A percentile compares a stretch with the other conserved stretches of the same genome.
These are phyloP conservation scores for Macaranga tanarius DNA, from an alignment of 441 rosid species.

Conservation along the genomic window DNA sequence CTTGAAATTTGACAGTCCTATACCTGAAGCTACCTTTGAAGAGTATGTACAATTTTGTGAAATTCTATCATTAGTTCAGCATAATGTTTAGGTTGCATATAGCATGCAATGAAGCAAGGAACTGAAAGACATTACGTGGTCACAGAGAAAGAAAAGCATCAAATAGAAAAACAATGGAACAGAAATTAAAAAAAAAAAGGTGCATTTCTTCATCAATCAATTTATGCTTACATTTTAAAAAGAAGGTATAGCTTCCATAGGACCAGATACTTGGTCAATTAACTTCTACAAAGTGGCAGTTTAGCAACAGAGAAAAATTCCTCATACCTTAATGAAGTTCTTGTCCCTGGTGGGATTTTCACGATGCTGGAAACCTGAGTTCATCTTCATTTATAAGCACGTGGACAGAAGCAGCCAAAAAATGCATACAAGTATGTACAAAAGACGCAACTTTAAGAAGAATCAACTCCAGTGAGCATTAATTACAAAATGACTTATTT, in stretches of 20 bases:
- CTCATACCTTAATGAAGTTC: constrained; percentile 59
- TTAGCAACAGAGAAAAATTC: constrained; percentile 18
- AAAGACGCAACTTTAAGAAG: constrained; percentile 1
- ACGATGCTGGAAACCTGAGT: constrained; percentile 57
- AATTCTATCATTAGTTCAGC: not conserved
- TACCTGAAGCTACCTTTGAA: not conserved
- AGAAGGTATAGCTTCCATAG: not conserved
- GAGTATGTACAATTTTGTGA: not conserved
- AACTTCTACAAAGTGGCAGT: constrained; percentile 17
- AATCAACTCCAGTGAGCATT: not conserved
- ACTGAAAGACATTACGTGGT: not conserved
- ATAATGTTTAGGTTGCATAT: constrained; percentile 2
- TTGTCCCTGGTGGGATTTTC: constrained; percentile 36
- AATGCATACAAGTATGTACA: not conserved
- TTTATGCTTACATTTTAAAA: not conserved
- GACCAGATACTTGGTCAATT: not conserved
- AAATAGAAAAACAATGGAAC: not conserved
- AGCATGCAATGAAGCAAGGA: not conserved
- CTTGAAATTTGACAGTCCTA: not conserved
- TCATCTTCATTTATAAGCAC: constrained; percentile 32
- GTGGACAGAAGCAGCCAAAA: constrained; percentile 17
- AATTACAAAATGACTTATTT: not conserved
- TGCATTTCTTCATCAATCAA: constrained; percentile 3
- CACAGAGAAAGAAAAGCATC: not conserved
- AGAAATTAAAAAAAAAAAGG: not conserved